Percentiles rank a stretch among this genome's conserved stretches.
Conservation (phyloP, 2,329 filamentous ascomycete genomes). For the Talaromyces atroroseus region DNA sequence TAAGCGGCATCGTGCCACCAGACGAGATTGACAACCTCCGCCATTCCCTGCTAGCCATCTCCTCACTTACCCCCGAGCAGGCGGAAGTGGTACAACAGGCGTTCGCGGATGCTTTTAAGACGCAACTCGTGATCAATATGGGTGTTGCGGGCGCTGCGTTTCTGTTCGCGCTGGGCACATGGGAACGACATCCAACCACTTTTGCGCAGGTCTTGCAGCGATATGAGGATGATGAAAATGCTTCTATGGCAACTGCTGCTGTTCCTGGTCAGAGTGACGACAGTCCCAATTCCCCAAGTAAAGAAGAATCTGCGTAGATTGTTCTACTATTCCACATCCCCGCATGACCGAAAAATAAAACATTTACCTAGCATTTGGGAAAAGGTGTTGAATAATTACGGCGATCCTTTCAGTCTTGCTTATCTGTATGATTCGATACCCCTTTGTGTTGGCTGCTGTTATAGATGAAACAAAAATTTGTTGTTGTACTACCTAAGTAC, state of each 20-base stretch:
- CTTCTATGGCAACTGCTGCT: neutral
- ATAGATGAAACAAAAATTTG: neutral
- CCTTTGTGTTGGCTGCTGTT: neutral
- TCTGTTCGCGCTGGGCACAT: neutral
- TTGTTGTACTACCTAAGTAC: neutral
- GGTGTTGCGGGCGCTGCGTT: neutral
- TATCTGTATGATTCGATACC: neutral
- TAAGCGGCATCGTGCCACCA: neutral
- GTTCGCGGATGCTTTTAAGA: neutral
- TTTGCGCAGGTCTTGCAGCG: neutral
- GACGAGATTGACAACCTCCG: neutral
- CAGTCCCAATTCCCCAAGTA: neutral
- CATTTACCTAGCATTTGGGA: neutral
- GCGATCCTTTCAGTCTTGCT: neutral
- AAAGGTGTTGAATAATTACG: neutral
- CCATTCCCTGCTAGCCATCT: neutral
- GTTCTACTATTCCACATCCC: too few species aligned
- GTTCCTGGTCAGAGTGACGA: neutral
- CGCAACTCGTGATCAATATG: neutral
- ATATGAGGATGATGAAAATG: neutral
- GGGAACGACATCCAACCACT: neutral
- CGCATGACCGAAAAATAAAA: too few species aligned
- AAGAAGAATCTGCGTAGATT: neutral
- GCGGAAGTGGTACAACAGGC: neutral
- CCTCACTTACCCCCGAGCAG: neutral